Base-by-base conservation (phyloP, 1,139 yeast species). In the Yamadazyma sp. region DNA sequence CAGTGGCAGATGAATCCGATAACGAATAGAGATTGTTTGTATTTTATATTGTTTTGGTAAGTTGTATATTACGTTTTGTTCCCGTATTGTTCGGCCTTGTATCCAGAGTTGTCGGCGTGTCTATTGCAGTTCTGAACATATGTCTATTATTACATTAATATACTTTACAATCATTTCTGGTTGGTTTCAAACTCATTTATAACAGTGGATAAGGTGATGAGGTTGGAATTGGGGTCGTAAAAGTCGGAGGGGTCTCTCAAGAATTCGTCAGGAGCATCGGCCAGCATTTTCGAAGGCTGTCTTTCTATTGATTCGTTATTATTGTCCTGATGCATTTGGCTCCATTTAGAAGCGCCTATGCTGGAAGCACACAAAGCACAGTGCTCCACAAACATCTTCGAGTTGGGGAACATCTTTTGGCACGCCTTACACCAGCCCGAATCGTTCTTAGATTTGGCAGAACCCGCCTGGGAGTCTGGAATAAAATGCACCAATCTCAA, bases 401-500 rank as follows among this genome's bases (percentile, higher is more conserved):
- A 72, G 33, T 68, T 64, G 4, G 70, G 68, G 51, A 84, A 85
- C 73, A 71, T 67, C 41, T 71, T 64, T 46, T 78, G 82, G 52
- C 88, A 82, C 12, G 72, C 61, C 26, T 83, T 61, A 56, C 88
- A 82, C 80, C 82, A 77, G 5, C 88, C 88, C 3, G 78, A 69
- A 33, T 78, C 84, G 10, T 69, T 66, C 42, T 62, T 57, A 1
- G 47, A 47, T 22, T 51, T 43, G 8, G 47, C 42, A 16, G 34
- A 13, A 18, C 36, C 31, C 6, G 39, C 35, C 31, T 49, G 59
- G 41, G 62, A 66, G 46, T 75, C 81, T 35, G 68, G 78, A 21
- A 78, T 80, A 52, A 69, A 80, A 58, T 84, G 90, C 20, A 83
- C 86, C 37, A 83, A 64, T 41, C 76, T 70, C 41, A 84, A 62